Evolutionary conservation across 768 basidiomycete genomes (phyloP), one percentile per base, ranked within the genome.

Genomic region (Collybia sp.): DNA sequence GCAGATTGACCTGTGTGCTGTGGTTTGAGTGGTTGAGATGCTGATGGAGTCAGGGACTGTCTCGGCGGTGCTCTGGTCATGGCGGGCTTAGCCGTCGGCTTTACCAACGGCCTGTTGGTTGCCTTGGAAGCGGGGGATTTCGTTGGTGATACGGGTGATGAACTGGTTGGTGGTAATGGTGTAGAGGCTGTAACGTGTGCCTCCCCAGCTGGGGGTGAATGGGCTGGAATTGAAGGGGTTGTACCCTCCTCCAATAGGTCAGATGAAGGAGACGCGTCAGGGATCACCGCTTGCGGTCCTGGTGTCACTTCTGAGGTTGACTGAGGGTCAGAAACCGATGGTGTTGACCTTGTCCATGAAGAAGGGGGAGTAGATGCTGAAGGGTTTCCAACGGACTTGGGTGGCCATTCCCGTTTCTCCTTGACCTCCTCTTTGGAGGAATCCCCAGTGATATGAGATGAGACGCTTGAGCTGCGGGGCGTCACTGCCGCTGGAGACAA

Each of bases 361-460:
- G 75, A 65, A 43, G 71, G 63, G 37, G 69, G 42, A 51, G 63
- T 56, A 13, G 65, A 56, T 40, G 61, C 59, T 15, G 70, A 60
- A 31, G 48, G 51, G 30, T 63, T 58, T n/a, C 59, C 49, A 40
- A 63, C 44, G 34, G 69, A 57, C 59, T 70, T 77, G 32, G 82
- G 88, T 6, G 88, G 85, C 86, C 86, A 88, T 72, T 90, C 89
- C 37, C 79, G 76, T 58, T 76, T 80, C 61, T 85, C 85, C 64
- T 79, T 84, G 33, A 66, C 58, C 55, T 88, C 86, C 55, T 82
- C 83, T 62, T 77, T 82, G 30, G 69, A 66, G 11, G 82, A 74
- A 59, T 88, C 85, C 36, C 80, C 77, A 6, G 79, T 75, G 44
- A 67, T 68, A 53, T 88, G 79, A 20, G 85, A 84, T 15, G 74